phyloP scores from a whole-genome alignment of 495 filamentous ascomycete genomes.

The Podospora pseudoanserina region DNA sequence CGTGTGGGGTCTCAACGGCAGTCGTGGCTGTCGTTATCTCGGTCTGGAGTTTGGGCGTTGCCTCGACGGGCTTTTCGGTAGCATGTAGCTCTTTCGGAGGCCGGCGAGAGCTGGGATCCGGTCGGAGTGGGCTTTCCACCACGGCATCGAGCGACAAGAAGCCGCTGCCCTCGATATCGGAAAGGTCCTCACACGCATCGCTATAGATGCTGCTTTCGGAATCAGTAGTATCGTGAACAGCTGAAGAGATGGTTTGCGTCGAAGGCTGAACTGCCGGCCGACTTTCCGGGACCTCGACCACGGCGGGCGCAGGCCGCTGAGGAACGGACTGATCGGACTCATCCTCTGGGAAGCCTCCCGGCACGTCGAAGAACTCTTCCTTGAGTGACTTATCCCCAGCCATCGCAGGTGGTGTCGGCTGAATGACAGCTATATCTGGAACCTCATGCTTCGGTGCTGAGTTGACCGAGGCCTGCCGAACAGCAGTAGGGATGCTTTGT shows the following conservation, averaged over 20 bases:
- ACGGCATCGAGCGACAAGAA: slow-evolving; percentile 85
- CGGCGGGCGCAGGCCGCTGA: not conserved
- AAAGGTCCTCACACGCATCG: slow-evolving; percentile 78
- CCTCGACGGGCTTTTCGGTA: not conserved
- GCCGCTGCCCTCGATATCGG: slow-evolving; percentile 64
- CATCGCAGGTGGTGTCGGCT: slow-evolving; percentile 34
- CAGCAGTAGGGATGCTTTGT: not conserved
- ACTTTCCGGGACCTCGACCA: not conserved
- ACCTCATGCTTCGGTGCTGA: slow-evolving; percentile 19
- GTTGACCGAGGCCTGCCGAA: not conserved
- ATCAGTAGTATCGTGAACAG: slow-evolving; percentile 26
- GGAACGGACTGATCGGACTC: slow-evolving; percentile 25
- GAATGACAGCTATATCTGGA: slow-evolving; percentile 38
- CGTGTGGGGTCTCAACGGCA: slow-evolving; percentile 19
- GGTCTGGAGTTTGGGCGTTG: slow-evolving; percentile 7
- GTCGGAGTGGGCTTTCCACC: slow-evolving; percentile 54
- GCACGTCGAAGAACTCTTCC: slow-evolving; percentile 36
- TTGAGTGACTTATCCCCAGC: slow-evolving; percentile 13
- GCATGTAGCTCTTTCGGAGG: not conserved
- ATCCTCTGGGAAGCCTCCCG: slow-evolving; percentile 45
- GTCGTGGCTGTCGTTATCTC: slow-evolving; percentile 18
- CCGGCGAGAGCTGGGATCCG: slow-evolving; percentile 9
- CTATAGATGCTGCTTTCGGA: slow-evolving; percentile 68
- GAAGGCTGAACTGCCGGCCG: not conserved
- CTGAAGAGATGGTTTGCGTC: not conserved